Evolutionary conservation across 2,329 filamentous ascomycete species (phyloP).

Genomic region (Botryotinia calthae): DNA sequence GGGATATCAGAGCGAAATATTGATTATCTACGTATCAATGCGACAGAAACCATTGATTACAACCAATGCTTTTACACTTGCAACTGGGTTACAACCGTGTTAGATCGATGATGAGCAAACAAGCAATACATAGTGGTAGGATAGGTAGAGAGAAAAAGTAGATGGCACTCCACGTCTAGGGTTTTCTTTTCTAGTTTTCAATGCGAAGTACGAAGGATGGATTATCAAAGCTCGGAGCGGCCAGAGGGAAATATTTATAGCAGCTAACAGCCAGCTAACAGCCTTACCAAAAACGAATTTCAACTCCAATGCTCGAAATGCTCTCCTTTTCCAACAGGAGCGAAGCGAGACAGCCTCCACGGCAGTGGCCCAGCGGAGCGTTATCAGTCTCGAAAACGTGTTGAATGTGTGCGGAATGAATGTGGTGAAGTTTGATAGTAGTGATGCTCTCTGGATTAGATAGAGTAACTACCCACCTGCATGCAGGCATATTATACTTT

Average conservation of each 20-base stretch:
- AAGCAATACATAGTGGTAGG: neutral
- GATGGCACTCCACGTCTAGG: neutral
- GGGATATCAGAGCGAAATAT: neutral
- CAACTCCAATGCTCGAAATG: neutral
- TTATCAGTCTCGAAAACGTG: neutral
- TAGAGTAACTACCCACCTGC: neutral
- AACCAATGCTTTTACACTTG: neutral
- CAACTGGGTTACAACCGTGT: neutral
- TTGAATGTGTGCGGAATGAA: neutral
- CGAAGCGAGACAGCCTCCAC: conserved; percentile 1
- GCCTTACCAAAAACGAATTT: neutral
- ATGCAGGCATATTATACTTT: too few species aligned
- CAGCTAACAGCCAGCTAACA: neutral
- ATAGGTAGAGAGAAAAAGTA: neutral
- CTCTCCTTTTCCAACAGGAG: neutral
- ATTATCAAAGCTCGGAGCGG: neutral
- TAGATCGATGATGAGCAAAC: neutral
- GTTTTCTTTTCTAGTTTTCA: neutral
- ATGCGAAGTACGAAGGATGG: neutral
- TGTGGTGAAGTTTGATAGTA: neutral
- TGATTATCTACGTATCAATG: neutral
- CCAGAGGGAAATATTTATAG: neutral
- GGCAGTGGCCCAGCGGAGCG: neutral
- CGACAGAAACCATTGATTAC: neutral
- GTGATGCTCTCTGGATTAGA: neutral